Evolutionary conservation across 78 protist species (phyloP), one percentile per base, ranked within the genome.

Genomic region (Thecamonas trahens): DNA sequence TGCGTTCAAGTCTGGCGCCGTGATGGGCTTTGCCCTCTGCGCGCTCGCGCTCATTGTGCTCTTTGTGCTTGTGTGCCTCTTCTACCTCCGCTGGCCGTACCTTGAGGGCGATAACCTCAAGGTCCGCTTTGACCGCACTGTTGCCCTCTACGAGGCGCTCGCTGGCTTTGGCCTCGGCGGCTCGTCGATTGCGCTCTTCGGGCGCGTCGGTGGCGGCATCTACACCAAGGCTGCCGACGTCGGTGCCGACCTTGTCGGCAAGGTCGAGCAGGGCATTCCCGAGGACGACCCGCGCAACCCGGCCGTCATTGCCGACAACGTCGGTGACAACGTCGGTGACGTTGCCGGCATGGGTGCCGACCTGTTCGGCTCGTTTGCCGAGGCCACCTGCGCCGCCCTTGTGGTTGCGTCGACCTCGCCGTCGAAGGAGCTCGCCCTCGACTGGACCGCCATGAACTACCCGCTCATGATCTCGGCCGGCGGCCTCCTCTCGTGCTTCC

Each of bases 321-420:
- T 86, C 24, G 91, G 91, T 5, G 91, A 86, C 72, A 80, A 86
- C 59, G 91, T 86, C 42, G 91, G 91, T 31, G 91, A 86, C 79
- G 68, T 82, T 17, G 91, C 91, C 8, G 91, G 90, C 29, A 80
- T 85, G 90, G 86, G 85, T 22, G 70, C 83, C 24, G 91, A 86
- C 28, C 67, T 86, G 39, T 86, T 86, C 57, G 91, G 67, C 5
- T 81, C 87, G 26, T 86, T 71, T 57, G 91, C 39, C 5, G 91
- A 62, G 67, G 68, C 85, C n/a, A 24, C 64, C 9, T 57, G 63
- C 71, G 91, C 91, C 24, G 81, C 86, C 24, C n/a, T n/a, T n/a
- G n/a, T n/a, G n/a, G n/a, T n/a, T n/a, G 8, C 60, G 49, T 49
- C 73, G 47, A 52, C 76, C 59, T 72, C 69, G 18, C 72, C 79